Percentiles rank a stretch among this genome's conserved stretches.
phyloP scores from a whole-genome alignment of 23 red algal genomes.

The Rhodosorus marinus region DNA sequence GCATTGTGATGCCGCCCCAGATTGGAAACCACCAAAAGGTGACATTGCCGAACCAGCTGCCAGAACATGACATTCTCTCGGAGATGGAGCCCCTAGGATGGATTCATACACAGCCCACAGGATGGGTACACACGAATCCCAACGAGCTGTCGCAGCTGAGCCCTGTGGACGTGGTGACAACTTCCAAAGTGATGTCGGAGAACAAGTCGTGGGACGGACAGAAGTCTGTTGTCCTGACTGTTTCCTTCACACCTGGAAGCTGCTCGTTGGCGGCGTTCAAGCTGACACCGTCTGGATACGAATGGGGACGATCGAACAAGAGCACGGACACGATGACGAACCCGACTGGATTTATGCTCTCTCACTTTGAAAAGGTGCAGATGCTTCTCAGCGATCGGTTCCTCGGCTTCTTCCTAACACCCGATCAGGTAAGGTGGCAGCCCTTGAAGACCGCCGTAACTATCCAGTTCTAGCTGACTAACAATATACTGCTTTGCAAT shows the following conservation, averaged over 20 bases:
- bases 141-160: constrained; percentile 23
- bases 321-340: constrained; percentile 11
- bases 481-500: too few species aligned
- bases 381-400: constrained; percentile 68
- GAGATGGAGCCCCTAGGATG: constrained; percentile 20
- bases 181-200: constrained; percentile 27
- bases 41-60: constrained; percentile 13
- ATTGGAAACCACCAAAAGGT: constrained; percentile 54
- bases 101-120: constrained; percentile 13
- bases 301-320: constrained; percentile 54
- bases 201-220: not conserved
- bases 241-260: constrained; percentile 78
- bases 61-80: constrained; percentile 36
- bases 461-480: too few species aligned
- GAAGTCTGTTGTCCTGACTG: constrained; percentile 35
- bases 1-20: constrained; percentile 61
- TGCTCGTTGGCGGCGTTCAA: constrained; percentile 48
- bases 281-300: constrained; percentile 40
- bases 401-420: constrained; percentile 57
- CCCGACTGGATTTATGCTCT: constrained; percentile 43
- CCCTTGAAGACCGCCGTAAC: too few species aligned
- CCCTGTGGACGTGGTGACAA: constrained; percentile 7
- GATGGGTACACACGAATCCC: constrained; percentile 59
- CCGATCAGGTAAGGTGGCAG: constrained; percentile 44
- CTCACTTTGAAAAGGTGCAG: constrained; percentile 59